Base-by-base conservation (phyloP, 2,329 filamentous ascomycete genomes). In the Diaporthe longicolla region DNA sequence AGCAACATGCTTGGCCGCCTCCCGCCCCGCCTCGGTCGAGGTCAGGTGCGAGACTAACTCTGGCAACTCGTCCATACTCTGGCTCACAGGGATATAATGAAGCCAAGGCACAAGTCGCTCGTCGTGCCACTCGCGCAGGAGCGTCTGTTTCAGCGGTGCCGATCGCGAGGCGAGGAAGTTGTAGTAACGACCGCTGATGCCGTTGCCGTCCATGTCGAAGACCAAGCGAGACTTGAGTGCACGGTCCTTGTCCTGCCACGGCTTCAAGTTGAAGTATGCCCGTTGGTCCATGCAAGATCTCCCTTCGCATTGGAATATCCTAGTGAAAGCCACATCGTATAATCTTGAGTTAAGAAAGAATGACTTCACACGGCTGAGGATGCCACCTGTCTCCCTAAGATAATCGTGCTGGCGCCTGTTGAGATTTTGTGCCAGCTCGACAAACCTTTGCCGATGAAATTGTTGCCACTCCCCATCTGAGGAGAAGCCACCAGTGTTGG, bases 101-200 rank as follows among this genome's bases (percentile, higher is more conserved):
- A 88, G 81, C 89, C 89, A 91, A 0, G 89, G 88, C 13, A 86
- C 71, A 3, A 91, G 82, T 0, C 88, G 80, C 32, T 90, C 88
- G 74, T 90, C 88, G 73, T 91, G 89, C 89, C 89, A 91, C 78
- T 91, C 89, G 2, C 84, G 82, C 6, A 89, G 79, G 0, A 90
- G 76, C 0, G 88, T 88, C 75, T 87, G 84, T 77, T 91, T 91
- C 17, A 91, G 78, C 0, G 87, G 85, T 0, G 82, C 76, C 1
- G 84, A 87, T 2, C 80, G 82, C 1, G 87, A 89, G 0, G 85
- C 84, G 2, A 91, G 79, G 0, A 91, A 79, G 35, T 84, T 84
- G 77, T 88, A 87, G 77, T 84, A 91, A 0, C 89, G 85, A 0
- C 88, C 89, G 40, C 86, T 89, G 73, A 89, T 87, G 3, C 87